Evolutionary conservation across 225 moss, liverwort and hornwort genomes (phyloP), one percentile per base, ranked within the genome.

Genomic region (Anthoceros angustus): DNA sequence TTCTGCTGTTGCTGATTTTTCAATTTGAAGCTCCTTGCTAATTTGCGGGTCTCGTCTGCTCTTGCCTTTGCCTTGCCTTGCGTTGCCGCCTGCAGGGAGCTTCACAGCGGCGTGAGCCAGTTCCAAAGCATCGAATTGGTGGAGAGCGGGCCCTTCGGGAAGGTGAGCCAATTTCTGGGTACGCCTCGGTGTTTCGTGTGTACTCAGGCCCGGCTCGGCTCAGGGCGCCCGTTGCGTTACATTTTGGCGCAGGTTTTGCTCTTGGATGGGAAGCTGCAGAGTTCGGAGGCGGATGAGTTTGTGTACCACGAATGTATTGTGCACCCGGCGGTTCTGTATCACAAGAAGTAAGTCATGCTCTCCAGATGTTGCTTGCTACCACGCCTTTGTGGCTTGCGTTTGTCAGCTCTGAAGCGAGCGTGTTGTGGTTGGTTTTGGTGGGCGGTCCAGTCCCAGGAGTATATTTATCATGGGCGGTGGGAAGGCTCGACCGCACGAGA

Each of bases 401-500:
- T 32, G 46, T 6, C 21, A 25, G 38, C 0, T 69, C 25, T 16
- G 25, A 43, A 50, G n/a, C 2, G 10, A 63, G 26, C 32, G 12
- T 66, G 23, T 60, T 61, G 7, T 9, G 40, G 23, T 25, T 8
- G 43, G 14, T 25, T 21, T 42, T 46, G n/a, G 43, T 21, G 25
- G 41, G 14, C 12, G 5, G 18, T 74, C 68, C 82, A 94, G 94
- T 66, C 94, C 94, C 25, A 82, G 70, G 63, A 75, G 65, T 26
- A 80, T 90, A 8, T 95, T 95, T 40, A 90, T 95, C 24, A 90
- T 95, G 94, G 94, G 94, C 62, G 94, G 94, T 45, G 94, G 90
- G 93, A 94, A 69, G 93, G 94, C 15, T 95, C 94, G 18, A 90
- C 90, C 12, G 94, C 94, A 6, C 67, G 90, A 61, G 94, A 95